Conservation (phyloP, 164 flowering plant genomes). For the Chimonanthus praecox region DNA sequence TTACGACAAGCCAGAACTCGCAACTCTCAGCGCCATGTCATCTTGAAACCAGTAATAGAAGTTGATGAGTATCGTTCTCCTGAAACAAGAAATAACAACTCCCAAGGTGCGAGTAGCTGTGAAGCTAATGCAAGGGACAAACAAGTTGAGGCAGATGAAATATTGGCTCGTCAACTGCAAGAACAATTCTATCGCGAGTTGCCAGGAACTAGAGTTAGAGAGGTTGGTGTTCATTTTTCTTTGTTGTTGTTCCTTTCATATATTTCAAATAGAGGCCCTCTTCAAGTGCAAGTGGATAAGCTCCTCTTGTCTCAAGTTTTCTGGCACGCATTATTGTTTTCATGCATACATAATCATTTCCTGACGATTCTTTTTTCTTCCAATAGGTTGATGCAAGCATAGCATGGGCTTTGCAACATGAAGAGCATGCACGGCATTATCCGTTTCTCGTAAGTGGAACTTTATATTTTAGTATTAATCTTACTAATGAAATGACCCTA, state of each 20-base stretch:
- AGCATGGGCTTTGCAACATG: slow-evolving; percentile 58
- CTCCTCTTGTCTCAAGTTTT: neutral
- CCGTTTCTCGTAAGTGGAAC: slow-evolving; percentile 24
- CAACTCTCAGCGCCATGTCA: slow-evolving; percentile 12
- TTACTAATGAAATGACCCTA: too few species aligned
- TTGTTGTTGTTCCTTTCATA: neutral
- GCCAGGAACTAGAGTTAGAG: slow-evolving; percentile 31
- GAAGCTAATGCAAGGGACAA: slow-evolving; percentile 44
- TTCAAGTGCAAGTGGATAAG: neutral
- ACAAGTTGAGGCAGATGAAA: slow-evolving; percentile 90
- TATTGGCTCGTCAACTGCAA: slow-evolving; percentile 84
- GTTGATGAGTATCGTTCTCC: slow-evolving; percentile 42
- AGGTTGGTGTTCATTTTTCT: slow-evolving; percentile 30
- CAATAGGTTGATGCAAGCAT: slow-evolving; percentile 60
- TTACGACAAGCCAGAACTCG: slow-evolving; percentile 27
- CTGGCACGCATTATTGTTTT: neutral
- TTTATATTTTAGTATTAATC: too few species aligned
- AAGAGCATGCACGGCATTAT: slow-evolving; percentile 26
- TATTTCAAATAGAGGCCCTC: neutral
- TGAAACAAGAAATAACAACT: slow-evolving; percentile 16
- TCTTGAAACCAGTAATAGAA: slow-evolving; percentile 33
- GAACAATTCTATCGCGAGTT: slow-evolving; percentile 72
- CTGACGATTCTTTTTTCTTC: slow-evolving; percentile 3
- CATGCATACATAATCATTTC: slow-evolving; percentile 3
- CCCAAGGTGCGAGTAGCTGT: slow-evolving; percentile 15